Conservation (phyloP, 805 yeast species). For the Teunomyces funiuensis region DNA sequence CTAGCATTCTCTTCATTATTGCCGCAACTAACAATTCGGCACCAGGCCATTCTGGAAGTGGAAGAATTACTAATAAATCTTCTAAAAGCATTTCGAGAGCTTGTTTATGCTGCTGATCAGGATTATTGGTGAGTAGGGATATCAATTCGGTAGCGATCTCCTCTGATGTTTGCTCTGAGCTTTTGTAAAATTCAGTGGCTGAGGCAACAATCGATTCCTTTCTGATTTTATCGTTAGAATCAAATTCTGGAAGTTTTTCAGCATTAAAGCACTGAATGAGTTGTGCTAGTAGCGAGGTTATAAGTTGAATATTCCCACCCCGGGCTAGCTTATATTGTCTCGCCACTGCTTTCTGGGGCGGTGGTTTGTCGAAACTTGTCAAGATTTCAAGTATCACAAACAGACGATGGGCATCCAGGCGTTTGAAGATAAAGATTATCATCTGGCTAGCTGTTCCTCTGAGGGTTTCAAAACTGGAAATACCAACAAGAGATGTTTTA, state of each 20-base stretch:
- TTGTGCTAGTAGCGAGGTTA: constrained; percentile 46
- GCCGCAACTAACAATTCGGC: constrained; percentile 51
- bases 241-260: neutral
- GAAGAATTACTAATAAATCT: constrained; percentile 53
- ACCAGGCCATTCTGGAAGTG: constrained; percentile 62
- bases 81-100: constrained; percentile 53
- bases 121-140: constrained; percentile 18
- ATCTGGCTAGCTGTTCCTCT: constrained; percentile 28
- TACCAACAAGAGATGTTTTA: constrained; percentile 18
- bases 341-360: constrained; percentile 43
- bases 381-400: constrained; percentile 64
- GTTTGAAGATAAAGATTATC: constrained; percentile 36
- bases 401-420: constrained; percentile 49
- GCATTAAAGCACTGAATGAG: constrained; percentile 38
- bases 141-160: constrained; percentile 26
- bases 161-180: constrained; percentile 17
- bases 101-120: constrained; percentile 30
- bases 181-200: constrained; percentile 1
- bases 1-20: constrained; percentile 44
- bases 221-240: neutral
- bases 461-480: constrained; percentile 24
- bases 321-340: constrained; percentile 43
- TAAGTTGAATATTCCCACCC: constrained; percentile 50
- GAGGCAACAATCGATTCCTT: neutral
- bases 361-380: constrained; percentile 48